Base-by-base conservation (phyloP, 495 filamentous ascomycete species). In the Lepidopterella palustris region DNA sequence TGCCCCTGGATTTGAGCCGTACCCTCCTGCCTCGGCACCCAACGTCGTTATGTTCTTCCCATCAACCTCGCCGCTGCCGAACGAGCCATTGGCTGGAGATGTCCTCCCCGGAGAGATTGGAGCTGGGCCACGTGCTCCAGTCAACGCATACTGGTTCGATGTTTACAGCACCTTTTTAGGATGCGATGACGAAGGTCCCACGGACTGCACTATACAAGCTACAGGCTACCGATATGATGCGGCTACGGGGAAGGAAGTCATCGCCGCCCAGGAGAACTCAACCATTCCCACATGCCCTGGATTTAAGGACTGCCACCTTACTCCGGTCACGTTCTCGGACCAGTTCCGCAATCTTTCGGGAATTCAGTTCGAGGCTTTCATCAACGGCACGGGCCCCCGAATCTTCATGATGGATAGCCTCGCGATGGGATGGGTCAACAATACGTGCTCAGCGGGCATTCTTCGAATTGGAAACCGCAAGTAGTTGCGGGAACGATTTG, bases 101-200 rank as follows among this genome's bases (percentile, higher is more conserved):
- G 28, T 73, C 21, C 56, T 68, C 18, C 53, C 66, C 23, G 77
- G 77, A n/a, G 77, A 76, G 29, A 64, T 79, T 55, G 73, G 75
- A 26, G 75, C 71, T 18, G 77, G 77, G 21, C 71, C 73, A 11
- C 67, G 71, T 21, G 68, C 69, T 29, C 40, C 40, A 4, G 64
- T 68, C 18, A 70, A 68, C 21, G 72, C 75, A 20, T 79, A 74
- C 65, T 77, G 74, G 74, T 74, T 79, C 61, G 66, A 77, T 61
- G 74, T 74, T 6, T 69, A 64, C 56, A 69, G 62, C 10, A 71
- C 66, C 8, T 74, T 64, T 42, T 59, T 79, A 25, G 75, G 75
- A 25, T 79, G 77, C 61, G 66, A 72, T 18, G 72, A 78, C 58
- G 56, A 45, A 18, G 74, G 74, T 18, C 65, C 71, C 10, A 49